Conservation (phyloP, 1,139 yeast species). For the Candida tetrigidarum region DNA sequence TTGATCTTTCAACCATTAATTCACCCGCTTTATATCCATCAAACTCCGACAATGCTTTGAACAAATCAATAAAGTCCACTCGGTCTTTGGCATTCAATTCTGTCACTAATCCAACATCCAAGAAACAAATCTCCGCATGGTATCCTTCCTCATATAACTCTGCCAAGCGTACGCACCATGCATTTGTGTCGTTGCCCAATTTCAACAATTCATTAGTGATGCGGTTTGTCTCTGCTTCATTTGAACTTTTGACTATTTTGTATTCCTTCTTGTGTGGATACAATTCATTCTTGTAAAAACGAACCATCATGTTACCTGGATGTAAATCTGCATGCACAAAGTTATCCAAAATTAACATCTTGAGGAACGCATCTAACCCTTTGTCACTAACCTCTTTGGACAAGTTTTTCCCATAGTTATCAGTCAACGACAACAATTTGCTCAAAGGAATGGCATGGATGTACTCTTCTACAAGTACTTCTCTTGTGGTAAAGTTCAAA, state of each 20-base stretch:
- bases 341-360: conserved; percentile 90
- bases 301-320: conserved; percentile 91
- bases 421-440: conserved; percentile 50
- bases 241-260: conserved; percentile 49
- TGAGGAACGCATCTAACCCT: conserved; percentile 87
- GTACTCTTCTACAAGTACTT: conserved; percentile 85
- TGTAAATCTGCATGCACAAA: conserved; percentile 96
- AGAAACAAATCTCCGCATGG: conserved; percentile 85
- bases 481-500: conserved; percentile 64
- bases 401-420: conserved; percentile 54
- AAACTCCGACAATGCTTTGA: conserved; percentile 86
- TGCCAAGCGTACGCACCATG: conserved; percentile 56
- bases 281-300: conserved; percentile 62
- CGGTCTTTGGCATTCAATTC: conserved; percentile 80
- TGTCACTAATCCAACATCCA: conserved; percentile 93
- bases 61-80: conserved; percentile 84
- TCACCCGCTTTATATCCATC: conserved; percentile 97
- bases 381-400: conserved; percentile 83
- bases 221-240: conserved; percentile 50
- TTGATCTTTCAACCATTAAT: conserved; percentile 89
- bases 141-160: conserved; percentile 63
- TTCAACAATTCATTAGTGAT: conserved; percentile 51
- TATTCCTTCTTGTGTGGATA: conserved; percentile 50
- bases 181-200: conserved; percentile 40
- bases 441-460: conserved; percentile 85